Conservation (phyloP, 1,139 yeast species). For the Blastobotrys capitulatus region DNA sequence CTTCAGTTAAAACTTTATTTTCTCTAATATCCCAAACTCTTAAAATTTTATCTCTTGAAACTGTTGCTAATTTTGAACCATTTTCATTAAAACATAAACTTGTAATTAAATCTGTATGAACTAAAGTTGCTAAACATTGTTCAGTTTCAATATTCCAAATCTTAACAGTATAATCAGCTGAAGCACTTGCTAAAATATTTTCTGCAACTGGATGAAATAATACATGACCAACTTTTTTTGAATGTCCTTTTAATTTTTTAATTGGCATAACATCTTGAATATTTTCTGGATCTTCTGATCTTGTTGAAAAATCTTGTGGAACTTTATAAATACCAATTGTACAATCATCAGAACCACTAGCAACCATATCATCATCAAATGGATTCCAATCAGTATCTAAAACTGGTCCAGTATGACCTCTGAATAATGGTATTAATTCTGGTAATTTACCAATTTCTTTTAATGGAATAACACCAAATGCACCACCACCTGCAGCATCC, state of each 20-base stretch:
- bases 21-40: conserved; percentile 87
- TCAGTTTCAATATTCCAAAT: conserved; percentile 84
- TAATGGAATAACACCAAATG: conserved; percentile 88
- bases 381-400: conserved; percentile 94
- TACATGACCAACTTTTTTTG: conserved; percentile 91
- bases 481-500: conserved; percentile 97
- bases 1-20: conserved; percentile 72
- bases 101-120: conserved; percentile 85
- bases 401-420: conserved; percentile 95
- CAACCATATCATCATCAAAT: conserved; percentile 68
- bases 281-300: conserved; percentile 54
- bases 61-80: conserved; percentile 81
- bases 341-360: conserved; percentile 89
- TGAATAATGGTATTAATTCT: conserved; percentile 83
- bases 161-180: conserved; percentile 85
- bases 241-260: conserved; percentile 73
- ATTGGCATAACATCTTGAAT: conserved; percentile 48
- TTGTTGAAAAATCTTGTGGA: conserved; percentile 73
- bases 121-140: conserved; percentile 62
- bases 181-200: conserved; percentile 80
- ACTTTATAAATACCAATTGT: conserved; percentile 82
- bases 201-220: conserved; percentile 84
- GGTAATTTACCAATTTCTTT: conserved; percentile 90
- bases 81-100: conserved; percentile 86
- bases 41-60: conserved; percentile 85